Percentiles rank a stretch among this genome's conserved stretches.
Conservation (phyloP, 805 yeast genomes). For the Yamadazyma laniorum region DNA sequence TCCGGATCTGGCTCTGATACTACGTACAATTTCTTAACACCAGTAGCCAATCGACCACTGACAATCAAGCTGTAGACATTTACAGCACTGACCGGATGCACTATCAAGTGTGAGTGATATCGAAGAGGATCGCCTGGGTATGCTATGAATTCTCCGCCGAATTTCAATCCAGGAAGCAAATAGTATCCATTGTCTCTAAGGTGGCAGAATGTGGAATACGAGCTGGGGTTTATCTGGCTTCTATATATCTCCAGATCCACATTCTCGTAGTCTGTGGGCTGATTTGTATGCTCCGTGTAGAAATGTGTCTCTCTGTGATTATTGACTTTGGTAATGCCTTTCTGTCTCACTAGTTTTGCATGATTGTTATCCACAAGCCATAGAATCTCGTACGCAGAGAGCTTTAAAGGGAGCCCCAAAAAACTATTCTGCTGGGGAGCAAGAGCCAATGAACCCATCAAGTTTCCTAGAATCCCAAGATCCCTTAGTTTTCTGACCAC, state of each 20-base stretch:
- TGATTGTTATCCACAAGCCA: slow-evolving; percentile 51
- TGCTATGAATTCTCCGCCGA: slow-evolving; percentile 85
- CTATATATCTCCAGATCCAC: slow-evolving; percentile 5
- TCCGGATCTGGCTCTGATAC: slow-evolving; percentile 32
- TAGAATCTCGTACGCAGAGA: slow-evolving; percentile 69
- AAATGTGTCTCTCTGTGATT: slow-evolving; percentile 3
- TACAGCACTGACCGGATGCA: slow-evolving; percentile 39
- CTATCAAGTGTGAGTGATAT: slow-evolving; percentile 83
- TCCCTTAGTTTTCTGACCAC: slow-evolving; percentile 55
- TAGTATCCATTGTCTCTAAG: slow-evolving; percentile 48
- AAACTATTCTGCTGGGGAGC: slow-evolving; percentile 95
- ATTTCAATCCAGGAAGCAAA: slow-evolving; percentile 81
- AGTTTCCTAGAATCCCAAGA: slow-evolving; percentile 69
- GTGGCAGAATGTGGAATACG: slow-evolving; percentile 10
- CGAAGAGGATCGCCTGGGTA: slow-evolving; percentile 95
- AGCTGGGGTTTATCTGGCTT: slow-evolving; percentile 2
- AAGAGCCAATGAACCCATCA: slow-evolving; percentile 78
- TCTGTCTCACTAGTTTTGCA: slow-evolving; percentile 6
- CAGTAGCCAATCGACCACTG: slow-evolving; percentile 90
- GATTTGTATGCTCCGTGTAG: slow-evolving; percentile 1
- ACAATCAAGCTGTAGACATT: slow-evolving; percentile 55
- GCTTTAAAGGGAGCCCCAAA: slow-evolving; percentile 75
- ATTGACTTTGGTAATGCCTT: neutral
- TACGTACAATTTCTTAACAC: slow-evolving; percentile 85
- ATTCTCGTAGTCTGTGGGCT: neutral